Base-by-base conservation (phyloP, 2,329 filamentous ascomycete genomes). In the Graphiopsis chlorocephala region DNA sequence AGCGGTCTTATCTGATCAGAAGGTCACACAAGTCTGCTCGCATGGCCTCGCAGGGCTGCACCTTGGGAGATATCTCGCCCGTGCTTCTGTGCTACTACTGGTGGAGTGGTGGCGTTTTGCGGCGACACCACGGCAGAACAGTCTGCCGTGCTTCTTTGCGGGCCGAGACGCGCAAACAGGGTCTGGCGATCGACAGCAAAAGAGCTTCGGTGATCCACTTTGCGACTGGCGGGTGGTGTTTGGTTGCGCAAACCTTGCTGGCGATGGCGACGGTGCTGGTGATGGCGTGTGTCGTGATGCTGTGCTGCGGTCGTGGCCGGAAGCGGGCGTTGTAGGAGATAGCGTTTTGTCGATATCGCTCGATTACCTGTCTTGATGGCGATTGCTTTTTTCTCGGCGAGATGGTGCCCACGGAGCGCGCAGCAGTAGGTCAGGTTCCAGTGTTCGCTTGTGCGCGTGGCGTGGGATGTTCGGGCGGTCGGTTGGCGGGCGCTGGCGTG, bases 141-240 rank as follows among this genome's bases (percentile, higher is more conserved):
- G 42, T 23, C 31, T 38, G 29, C 59, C 48, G 20, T 53, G 12
- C 31, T 38, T 38, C 42, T 52, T 5, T 33, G 29, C 58, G 58
- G 58, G 28, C 55, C 55, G 55, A 58, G 33, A 57, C 31, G 53
- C n/a, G 38, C 55, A 45, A 50, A 29, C 55, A 62, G 60, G 47
- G 33, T 45, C 48, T 55, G 17, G 17, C 25, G 33, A 52, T 52
- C 60, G 47, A 50, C 58, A 29, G 42, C 58, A 61, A n/a, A 17
- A 28, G 38, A 45, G 38, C n/a, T 45, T 20, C 26, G 25, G 53
- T 8, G 28, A 45, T 42, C 55, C 55, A 58, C 31, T 26, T 25
- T 35, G 29, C 29, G 29, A 31, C 28, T 56, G 52, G 52, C 56
- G 8, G 29, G 33, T 17, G 58, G 12, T 33, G 15, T 23, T 29